Percentiles rank a stretch among this genome's conserved stretches.
Conservation (phyloP, 1,284 basidiomycete genomes). For the Phellinidium pouzarii region DNA sequence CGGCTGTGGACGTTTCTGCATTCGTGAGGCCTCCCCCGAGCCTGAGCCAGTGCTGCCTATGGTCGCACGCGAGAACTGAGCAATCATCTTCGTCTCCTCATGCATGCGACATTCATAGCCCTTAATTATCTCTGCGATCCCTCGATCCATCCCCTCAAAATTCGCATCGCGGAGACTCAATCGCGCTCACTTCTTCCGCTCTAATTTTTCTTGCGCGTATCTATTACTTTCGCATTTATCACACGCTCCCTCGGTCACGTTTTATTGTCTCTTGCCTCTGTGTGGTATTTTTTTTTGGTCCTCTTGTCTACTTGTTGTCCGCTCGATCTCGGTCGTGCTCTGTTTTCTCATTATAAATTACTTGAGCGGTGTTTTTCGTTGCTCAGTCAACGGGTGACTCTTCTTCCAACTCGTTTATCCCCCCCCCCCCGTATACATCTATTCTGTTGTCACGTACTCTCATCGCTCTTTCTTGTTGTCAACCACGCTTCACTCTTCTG, state of each 20-base stretch:
- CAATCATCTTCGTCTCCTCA: neutral
- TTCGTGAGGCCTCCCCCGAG: neutral
- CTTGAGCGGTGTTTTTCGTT: neutral
- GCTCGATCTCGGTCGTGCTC: neutral
- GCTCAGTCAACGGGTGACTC: neutral
- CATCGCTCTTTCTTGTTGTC: neutral
- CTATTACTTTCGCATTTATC: conserved; percentile 7
- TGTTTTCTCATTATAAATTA: neutral
- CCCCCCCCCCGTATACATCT: neutral
- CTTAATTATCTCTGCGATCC: neutral
- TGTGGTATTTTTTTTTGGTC: conserved; percentile 4
- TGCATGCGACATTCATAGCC: neutral
- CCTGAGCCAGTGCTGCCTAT: neutral
- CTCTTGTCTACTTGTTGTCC: neutral
- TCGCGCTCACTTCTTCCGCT: conserved; percentile 1
- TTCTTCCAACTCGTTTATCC: neutral
- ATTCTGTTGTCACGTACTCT: neutral
- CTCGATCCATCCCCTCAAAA: neutral
- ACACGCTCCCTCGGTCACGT: neutral
- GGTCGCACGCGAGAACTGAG: neutral
- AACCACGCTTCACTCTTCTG: neutral
- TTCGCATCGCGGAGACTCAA: neutral
- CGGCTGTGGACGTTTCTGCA: conserved; percentile 2
- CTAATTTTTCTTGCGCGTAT: conserved; percentile 7
- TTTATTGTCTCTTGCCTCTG: too few relatives aligned